These are phyloP conservation scores for Tuber indicum DNA, from an alignment of 495 filamentous ascomycete genomes.

Conservation along the genomic window DNA sequence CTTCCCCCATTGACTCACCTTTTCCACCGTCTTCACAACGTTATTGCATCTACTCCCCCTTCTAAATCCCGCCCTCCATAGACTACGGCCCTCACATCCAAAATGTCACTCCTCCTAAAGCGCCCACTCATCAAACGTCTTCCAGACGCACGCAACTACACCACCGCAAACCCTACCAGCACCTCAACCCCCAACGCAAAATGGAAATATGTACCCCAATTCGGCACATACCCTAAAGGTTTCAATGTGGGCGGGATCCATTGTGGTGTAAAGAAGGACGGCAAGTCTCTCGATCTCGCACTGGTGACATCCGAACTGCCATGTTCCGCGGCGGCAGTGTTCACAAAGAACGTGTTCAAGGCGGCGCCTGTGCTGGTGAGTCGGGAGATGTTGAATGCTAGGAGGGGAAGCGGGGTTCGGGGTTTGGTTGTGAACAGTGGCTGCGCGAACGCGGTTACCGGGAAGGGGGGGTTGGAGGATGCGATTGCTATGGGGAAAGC, in stretches of 20 bases:
- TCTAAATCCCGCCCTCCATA: not conserved
- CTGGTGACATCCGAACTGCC: conserved; percentile 80
- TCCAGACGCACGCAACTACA: not conserved
- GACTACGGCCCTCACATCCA: not conserved
- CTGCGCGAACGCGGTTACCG: conserved; percentile 96
- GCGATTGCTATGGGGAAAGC: conserved; percentile 71
- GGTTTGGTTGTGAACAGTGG: conserved; percentile 90
- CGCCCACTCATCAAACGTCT: not conserved
- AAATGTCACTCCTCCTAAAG: not conserved
- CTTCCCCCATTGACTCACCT: not conserved
- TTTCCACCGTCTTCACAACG: not conserved
- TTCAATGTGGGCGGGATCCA: conserved; percentile 82
- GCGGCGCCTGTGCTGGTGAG: conserved; percentile 88
- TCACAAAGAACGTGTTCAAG: conserved; percentile 98
- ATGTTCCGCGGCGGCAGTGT: conserved; percentile 87
- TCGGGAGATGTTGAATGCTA: conserved; percentile 58
- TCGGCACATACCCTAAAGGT: conserved; percentile 79
- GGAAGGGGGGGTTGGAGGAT: conserved; percentile 84
- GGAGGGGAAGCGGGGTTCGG: conserved; percentile 63
- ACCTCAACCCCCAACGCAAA: conserved; percentile 26
- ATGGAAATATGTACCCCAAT: conserved; percentile 66
- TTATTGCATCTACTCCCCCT: not conserved
- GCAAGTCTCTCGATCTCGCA: conserved; percentile 82
- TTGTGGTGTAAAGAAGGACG: conserved; percentile 87
- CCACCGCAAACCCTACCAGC: not conserved